These are phyloP conservation scores for Dipteronia sinensis DNA, from an alignment of 345 rosid species.

Conservation along the genomic window DNA sequence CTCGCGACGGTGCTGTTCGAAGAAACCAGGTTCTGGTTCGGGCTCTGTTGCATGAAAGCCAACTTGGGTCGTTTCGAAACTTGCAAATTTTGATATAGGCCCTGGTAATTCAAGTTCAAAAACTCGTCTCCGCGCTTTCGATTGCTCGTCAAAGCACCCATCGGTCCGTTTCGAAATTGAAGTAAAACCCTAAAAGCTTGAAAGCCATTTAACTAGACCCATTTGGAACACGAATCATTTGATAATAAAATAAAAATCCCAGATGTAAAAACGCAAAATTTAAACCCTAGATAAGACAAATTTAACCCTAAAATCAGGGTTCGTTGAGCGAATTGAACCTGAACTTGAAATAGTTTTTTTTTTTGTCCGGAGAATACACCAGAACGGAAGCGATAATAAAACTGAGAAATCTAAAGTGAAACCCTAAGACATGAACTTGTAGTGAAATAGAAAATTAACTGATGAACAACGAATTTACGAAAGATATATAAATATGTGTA, in stretches of 20 bases:
- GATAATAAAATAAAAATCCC: not conserved
- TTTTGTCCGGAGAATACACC: not conserved
- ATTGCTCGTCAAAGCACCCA: constrained; percentile 70
- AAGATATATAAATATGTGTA: not conserved
- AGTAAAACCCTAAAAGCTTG: constrained; percentile 34
- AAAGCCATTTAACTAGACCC: constrained; percentile 32
- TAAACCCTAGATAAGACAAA: not conserved
- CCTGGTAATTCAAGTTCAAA: constrained; percentile 31
- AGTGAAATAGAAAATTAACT: not conserved
- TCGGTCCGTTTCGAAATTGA: constrained; percentile 10
- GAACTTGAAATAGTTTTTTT: not conserved
- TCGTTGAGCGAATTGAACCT: not conserved
- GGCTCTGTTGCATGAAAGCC: constrained; percentile 36
- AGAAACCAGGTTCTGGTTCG: constrained; percentile 32
- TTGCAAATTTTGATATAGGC: constrained; percentile 37
- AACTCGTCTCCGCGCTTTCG: constrained; percentile 66
- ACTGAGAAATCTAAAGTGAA: not conserved
- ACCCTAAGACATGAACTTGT: not conserved
- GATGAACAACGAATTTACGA: not conserved
- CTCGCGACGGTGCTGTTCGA: constrained; percentile 50
- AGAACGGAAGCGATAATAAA: too few relatives aligned
- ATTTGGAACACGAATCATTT: not conserved
- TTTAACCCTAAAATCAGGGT: not conserved
- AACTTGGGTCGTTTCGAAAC: constrained; percentile 63
- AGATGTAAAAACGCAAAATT: not conserved